Evolutionary conservation across 2,329 filamentous ascomycete species (phyloP).

Genomic region (Penicillium sclerotigenum): DNA sequence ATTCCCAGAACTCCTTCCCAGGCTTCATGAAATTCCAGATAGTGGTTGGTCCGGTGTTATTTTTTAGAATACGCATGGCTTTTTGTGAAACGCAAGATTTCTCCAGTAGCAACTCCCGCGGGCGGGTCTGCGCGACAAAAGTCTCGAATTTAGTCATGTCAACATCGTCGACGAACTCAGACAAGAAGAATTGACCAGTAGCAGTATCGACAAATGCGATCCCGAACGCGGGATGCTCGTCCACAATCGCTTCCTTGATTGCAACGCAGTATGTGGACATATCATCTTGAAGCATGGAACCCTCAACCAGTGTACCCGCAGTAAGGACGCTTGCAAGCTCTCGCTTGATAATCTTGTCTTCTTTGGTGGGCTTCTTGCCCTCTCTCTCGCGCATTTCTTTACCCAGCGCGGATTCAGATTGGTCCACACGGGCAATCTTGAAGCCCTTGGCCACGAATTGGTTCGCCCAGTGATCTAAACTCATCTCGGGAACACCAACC

Average conservation of each 20-base stretch:
- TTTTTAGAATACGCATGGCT: conserved; percentile 88
- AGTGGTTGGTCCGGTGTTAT: conserved; percentile 86
- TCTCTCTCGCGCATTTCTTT: conserved; percentile 99
- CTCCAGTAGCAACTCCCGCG: conserved; percentile 84
- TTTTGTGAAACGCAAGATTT: conserved; percentile 85
- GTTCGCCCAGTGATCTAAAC: conserved; percentile 94
- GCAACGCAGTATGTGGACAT: conserved; percentile 96
- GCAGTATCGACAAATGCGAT: conserved; percentile 93
- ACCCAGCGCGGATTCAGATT: conserved; percentile 90
- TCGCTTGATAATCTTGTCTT: conserved; percentile 88
- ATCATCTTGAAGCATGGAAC: conserved; percentile 94
- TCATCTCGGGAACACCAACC: conserved; percentile 95
- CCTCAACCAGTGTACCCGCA: conserved; percentile 87
- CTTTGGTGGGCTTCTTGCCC: conserved; percentile 57
- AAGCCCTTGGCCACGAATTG: conserved; percentile 97
- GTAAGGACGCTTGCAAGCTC: conserved; percentile 90
- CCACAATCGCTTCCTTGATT: conserved; percentile 73
- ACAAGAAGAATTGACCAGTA: conserved; percentile 91
- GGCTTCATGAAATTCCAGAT: conserved; percentile 94
- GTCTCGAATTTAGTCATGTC: conserved; percentile 98
- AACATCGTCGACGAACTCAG: conserved; percentile 84
- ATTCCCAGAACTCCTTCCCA: conserved; percentile 84
- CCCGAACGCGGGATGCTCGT: conserved; percentile 79
- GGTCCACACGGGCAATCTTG: conserved; percentile 95
- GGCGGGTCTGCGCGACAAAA: conserved; percentile 85